These are phyloP conservation scores for Anethum foeniculum DNA, from an alignment of 140 eudicot genomes.

Conservation along the genomic window DNA sequence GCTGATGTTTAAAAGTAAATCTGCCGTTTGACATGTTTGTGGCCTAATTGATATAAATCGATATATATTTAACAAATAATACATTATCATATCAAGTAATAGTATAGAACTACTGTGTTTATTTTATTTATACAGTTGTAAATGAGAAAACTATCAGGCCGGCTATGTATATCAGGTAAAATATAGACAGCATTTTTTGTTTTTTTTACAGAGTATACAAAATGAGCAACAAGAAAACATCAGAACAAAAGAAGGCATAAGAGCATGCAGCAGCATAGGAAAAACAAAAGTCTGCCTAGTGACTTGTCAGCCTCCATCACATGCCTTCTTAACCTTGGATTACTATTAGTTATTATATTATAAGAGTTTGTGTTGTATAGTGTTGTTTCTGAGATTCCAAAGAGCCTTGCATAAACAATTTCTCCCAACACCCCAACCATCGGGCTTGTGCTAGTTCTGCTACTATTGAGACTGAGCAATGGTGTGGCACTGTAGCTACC, in stretches of 20 bases:
- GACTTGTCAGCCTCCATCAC: slow-evolving; percentile 56
- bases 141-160: background rate
- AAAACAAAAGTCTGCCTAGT: slow-evolving; percentile 46
- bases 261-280: slow-evolving; percentile 51
- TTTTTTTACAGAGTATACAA: slow-evolving; percentile 26
- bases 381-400: slow-evolving; percentile 40
- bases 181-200: background rate
- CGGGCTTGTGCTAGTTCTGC: slow-evolving; percentile 35
- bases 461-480: slow-evolving; percentile 17
- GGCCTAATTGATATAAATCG: too few relatives aligned
- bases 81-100: too few relatives aligned
- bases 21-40: too few relatives aligned
- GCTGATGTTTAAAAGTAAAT: too few relatives aligned
- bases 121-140: background rate
- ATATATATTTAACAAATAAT: too few relatives aligned
- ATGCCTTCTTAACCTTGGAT: slow-evolving; percentile 53
- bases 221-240: background rate
- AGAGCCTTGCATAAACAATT: slow-evolving; percentile 50
- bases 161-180: background rate
- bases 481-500: slow-evolving; percentile 10
- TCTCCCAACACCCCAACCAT: slow-evolving; percentile 57
- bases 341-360: slow-evolving; percentile 22
- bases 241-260: slow-evolving; percentile 56
- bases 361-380: slow-evolving; percentile 46
- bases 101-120: too few relatives aligned